Percentiles rank a stretch among this genome's conserved stretches.
Conservation (phyloP, 495 filamentous ascomycete species). For the Terfezia boudieri region DNA sequence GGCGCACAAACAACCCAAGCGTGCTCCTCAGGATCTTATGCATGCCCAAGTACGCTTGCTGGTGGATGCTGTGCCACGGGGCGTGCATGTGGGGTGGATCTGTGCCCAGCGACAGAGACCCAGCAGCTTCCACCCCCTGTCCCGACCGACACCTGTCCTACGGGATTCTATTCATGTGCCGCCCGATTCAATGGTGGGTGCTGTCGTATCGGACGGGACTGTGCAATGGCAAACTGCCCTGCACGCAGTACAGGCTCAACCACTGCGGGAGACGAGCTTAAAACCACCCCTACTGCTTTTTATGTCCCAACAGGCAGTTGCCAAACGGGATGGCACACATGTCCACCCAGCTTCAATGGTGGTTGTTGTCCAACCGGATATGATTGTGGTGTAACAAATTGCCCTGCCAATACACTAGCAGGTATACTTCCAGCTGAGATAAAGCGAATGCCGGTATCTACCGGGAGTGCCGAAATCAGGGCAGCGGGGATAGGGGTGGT, state of each 20-base stretch:
- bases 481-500: too few species aligned
- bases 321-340: conserved; percentile 57
- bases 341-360: conserved; percentile 40
- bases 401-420: conserved; percentile 19
- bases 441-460: too few species aligned
- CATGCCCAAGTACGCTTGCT: conserved; percentile 40
- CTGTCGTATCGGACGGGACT: conserved; percentile 62
- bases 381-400: conserved; percentile 46
- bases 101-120: conserved; percentile 24
- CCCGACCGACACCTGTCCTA: conserved; percentile 31
- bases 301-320: conserved; percentile 22
- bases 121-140: conserved; percentile 20
- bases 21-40: conserved; percentile 44
- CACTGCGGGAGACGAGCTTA: conserved; percentile 22
- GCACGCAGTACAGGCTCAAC: conserved; percentile 4
- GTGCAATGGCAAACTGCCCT: conserved; percentile 39
- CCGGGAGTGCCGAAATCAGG: too few species aligned
- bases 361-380: conserved; percentile 63
- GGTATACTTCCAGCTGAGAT: neutral
- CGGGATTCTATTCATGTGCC: conserved; percentile 46
- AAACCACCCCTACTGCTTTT: conserved; percentile 6
- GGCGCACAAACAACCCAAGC: conserved; percentile 33
- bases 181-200: conserved; percentile 45
- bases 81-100: conserved; percentile 29
- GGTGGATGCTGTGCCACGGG: conserved; percentile 33